Conservation (phyloP, 495 filamentous ascomycete species). For the Aspergillus nidulans region DNA sequence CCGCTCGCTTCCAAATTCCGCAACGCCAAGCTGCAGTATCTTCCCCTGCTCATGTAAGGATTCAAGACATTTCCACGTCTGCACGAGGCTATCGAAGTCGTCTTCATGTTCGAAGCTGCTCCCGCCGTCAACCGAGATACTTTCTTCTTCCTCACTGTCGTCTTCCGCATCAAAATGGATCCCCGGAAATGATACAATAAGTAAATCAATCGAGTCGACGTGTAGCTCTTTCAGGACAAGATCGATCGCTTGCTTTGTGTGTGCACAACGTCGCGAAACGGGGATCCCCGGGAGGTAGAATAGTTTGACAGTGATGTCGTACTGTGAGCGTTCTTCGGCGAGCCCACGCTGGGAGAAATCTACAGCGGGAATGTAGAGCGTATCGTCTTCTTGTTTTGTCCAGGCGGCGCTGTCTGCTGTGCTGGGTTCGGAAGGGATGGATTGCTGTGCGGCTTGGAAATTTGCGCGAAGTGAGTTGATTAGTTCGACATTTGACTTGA, state of each 20-base stretch:
- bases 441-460: conserved; percentile 66
- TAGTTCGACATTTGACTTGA: conserved; percentile 84
- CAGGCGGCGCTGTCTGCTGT: conserved; percentile 44
- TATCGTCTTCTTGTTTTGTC: conserved; percentile 57
- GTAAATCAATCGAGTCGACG: conserved; percentile 71
- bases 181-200: conserved; percentile 90
- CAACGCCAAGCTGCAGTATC: conserved; percentile 71
- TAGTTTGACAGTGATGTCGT: conserved; percentile 90
- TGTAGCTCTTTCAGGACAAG: conserved; percentile 75
- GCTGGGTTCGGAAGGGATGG: conserved; percentile 30
- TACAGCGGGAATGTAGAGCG: conserved; percentile 71
- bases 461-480: conserved; percentile 79
- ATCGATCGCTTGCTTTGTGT: conserved; percentile 72
- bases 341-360: conserved; percentile 67
- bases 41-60: conserved; percentile 64
- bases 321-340: conserved; percentile 70
- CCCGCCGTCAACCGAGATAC: conserved; percentile 51
- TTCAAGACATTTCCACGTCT: conserved; percentile 71
- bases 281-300: conserved; percentile 80
- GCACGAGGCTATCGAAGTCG: conserved; percentile 62
- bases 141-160: conserved; percentile 67
- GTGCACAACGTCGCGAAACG: conserved; percentile 52
- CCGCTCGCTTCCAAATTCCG: conserved; percentile 86
- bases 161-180: conserved; percentile 92
- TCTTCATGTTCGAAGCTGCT: conserved; percentile 34